A percentile compares a stretch with the other conserved stretches of the same genome.
These are phyloP conservation scores for Ampelomyces quisqualis DNA, from an alignment of 2,329 filamentous ascomycete genomes.

Conservation along the genomic window DNA sequence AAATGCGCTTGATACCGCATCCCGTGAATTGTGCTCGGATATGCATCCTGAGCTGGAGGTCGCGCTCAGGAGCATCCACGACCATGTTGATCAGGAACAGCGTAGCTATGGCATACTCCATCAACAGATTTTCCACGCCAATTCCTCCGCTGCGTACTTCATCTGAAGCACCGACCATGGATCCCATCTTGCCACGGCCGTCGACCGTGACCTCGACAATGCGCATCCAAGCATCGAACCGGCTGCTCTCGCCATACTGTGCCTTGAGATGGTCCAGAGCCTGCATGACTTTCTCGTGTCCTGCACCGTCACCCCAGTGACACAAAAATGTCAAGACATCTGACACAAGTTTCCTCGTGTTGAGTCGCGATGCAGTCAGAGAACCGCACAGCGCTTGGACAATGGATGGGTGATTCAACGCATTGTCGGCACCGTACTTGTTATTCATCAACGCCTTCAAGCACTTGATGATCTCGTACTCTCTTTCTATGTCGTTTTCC, in stretches of 20 bases:
- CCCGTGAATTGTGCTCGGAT: constrained; percentile 94
- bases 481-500: constrained; percentile 82
- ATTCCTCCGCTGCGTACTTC: constrained; percentile 94
- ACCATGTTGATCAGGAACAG: constrained; percentile 96
- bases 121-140: constrained; percentile 96
- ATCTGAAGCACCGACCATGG: constrained; percentile 92
- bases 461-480: constrained; percentile 98
- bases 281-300: constrained; percentile 90
- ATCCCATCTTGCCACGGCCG: constrained; percentile 97
- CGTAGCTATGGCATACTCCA: constrained; percentile 97
- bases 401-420: constrained; percentile 83
- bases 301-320: constrained; percentile 86
- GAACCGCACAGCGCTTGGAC: constrained; percentile 84
- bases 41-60: constrained; percentile 88
- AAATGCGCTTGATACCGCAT: constrained; percentile 89
- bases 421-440: constrained; percentile 97
- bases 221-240: constrained; percentile 98
- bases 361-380: constrained; percentile 82
- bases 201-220: constrained; percentile 96
- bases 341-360: constrained; percentile 90
- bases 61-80: constrained; percentile 83
- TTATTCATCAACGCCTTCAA: constrained; percentile 98
- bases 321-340: constrained; percentile 96
- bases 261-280: constrained; percentile 89
- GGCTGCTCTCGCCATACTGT: constrained; percentile 85